Percentiles rank a stretch among this genome's conserved stretches.
Conservation (phyloP, 345 rosid species). For the Hevea brasiliensis region DNA sequence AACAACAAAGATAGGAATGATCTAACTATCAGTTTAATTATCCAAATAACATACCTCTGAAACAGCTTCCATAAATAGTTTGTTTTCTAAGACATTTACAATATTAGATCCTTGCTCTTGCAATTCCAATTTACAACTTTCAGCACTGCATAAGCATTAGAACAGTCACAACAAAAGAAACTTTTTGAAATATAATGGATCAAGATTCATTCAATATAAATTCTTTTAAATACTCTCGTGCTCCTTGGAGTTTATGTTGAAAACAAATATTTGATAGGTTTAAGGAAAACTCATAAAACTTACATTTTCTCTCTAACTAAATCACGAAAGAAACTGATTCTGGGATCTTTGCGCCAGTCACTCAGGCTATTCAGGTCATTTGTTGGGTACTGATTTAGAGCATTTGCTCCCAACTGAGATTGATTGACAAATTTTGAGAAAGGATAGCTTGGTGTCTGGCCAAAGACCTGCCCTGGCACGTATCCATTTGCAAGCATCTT, state of each 20-base stretch:
- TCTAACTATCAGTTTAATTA: not conserved
- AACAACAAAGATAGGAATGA: not conserved
- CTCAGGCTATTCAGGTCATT: not conserved
- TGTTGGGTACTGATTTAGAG: not conserved
- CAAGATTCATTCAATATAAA: not conserved
- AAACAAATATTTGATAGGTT: not conserved
- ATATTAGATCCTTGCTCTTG: constrained; percentile 3
- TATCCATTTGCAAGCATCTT: constrained; percentile 8
- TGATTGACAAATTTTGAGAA: not conserved
- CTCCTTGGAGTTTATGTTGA: not conserved
- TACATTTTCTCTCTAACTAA: constrained; percentile 24
- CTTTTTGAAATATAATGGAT: not conserved
- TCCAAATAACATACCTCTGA: constrained; percentile 11
- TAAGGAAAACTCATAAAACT: constrained; percentile 5
- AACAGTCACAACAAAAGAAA: not conserved
- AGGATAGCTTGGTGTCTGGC: constrained; percentile 1
- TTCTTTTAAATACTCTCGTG: not conserved
- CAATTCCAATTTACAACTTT: constrained; percentile 1
- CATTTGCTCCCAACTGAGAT: not conserved
- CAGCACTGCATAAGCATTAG: not conserved
- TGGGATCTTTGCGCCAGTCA: constrained; percentile 19
- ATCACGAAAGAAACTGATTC: constrained; percentile 11
- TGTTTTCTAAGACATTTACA: constrained; percentile 20
- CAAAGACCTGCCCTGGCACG: not conserved
- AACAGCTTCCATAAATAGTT: constrained; percentile 15